Evolutionary conservation across 31 red algal genomes (phyloP).

Genomic region (Bonnemaisonia californica): DNA sequence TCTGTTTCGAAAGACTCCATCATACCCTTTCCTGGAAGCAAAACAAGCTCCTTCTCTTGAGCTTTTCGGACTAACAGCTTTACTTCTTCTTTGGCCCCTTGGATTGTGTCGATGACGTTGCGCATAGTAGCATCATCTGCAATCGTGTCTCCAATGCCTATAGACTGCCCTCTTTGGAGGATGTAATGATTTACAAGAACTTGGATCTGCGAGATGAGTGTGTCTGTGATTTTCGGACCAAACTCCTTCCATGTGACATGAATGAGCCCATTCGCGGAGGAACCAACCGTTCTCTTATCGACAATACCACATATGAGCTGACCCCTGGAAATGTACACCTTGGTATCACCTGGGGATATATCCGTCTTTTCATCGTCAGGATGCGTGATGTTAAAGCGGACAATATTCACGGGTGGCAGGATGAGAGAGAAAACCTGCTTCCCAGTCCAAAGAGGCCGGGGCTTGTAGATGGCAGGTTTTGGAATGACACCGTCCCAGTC

Average conservation of each 20-base stretch:
- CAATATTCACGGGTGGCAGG: slow-evolving; percentile 85
- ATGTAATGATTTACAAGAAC: slow-evolving; percentile 91
- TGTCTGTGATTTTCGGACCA: slow-evolving; percentile 73
- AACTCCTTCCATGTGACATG: slow-evolving; percentile 96
- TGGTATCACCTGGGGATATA: slow-evolving; percentile 88
- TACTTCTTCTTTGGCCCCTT: slow-evolving; percentile 85
- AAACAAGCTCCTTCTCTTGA: slow-evolving; percentile 83
- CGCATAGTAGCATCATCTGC: slow-evolving; percentile 85
- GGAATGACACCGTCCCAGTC: slow-evolving; percentile 91
- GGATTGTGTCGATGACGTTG: slow-evolving; percentile 84
- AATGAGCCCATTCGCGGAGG: slow-evolving; percentile 81
- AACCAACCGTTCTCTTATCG: slow-evolving; percentile 97
- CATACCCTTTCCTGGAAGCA: slow-evolving; percentile 93
- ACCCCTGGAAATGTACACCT: slow-evolving; percentile 82
- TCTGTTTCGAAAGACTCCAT: slow-evolving; percentile 97
- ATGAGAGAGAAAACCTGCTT: slow-evolving; percentile 98
- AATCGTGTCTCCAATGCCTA: slow-evolving; percentile 98
- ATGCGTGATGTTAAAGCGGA: slow-evolving; percentile 85
- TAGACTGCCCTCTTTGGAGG: slow-evolving; percentile 87
- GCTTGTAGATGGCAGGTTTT: slow-evolving; percentile 89
- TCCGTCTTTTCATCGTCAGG: slow-evolving; percentile 78
- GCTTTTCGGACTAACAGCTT: slow-evolving; percentile 74
- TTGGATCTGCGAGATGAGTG: slow-evolving; percentile 87
- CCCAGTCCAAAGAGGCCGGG: slow-evolving; percentile 94
- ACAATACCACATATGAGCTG: slow-evolving; percentile 92